Percentiles rank a stretch among this genome's conserved stretches.
These are phyloP conservation scores for Postia placenta DNA, from an alignment of 768 basidiomycete genomes.

Conservation along the genomic window DNA sequence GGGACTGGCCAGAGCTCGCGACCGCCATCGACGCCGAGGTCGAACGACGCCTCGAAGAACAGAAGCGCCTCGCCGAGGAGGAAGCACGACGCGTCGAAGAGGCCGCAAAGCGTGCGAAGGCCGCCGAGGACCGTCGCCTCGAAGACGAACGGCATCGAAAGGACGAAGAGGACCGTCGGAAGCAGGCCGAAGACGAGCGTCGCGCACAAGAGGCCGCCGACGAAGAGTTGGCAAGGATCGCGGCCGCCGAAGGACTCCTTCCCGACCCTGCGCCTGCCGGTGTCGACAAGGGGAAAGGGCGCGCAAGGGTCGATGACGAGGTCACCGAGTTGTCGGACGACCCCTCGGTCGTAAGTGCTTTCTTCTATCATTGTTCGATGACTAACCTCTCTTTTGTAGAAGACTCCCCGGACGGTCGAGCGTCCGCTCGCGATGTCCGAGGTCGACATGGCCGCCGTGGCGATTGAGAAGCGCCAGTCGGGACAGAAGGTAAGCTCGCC, in stretches of 20 bases:
- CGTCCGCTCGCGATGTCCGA: not conserved
- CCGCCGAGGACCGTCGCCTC: not conserved
- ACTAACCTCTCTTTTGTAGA: not conserved
- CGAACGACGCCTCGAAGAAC: not conserved
- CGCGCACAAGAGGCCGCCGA: not conserved
- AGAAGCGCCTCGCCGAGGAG: not conserved
- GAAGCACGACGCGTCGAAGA: too few species aligned
- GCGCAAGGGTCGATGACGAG: not conserved
- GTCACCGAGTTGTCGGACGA: not conserved
- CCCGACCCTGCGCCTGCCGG: not conserved
- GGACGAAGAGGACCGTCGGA: not conserved
- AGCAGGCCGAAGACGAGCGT: not conserved
- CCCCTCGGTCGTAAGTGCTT: not conserved
- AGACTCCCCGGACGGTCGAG: not conserved
- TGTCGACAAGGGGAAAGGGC: not conserved
- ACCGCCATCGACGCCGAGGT: not conserved
- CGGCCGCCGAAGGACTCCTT: not conserved
- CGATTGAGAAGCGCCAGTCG: not conserved
- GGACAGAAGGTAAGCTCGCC: not conserved
- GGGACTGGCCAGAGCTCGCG: not conserved
- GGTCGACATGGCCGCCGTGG: not conserved
- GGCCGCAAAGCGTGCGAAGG: not conserved
- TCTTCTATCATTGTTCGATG: not conserved
- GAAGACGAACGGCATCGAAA: not conserved
- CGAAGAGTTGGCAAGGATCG: not conserved